Conservation (phyloP, 805 yeast genomes). For the Candida tallmaniae region DNA sequence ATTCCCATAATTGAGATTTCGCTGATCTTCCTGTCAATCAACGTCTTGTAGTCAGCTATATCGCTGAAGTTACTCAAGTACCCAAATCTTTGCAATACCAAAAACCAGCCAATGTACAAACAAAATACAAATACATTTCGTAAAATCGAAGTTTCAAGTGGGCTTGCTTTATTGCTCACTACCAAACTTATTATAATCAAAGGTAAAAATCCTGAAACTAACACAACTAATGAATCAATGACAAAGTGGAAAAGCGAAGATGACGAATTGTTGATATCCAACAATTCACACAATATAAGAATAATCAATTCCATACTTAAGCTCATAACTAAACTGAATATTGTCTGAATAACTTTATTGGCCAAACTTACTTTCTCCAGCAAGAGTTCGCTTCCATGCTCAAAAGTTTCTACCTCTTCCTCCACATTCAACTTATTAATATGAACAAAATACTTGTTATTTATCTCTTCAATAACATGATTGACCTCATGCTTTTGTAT, state of each 20-base stretch:
- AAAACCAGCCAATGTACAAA: constrained; percentile 25
- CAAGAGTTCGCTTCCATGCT: not conserved
- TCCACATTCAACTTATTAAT: constrained; percentile 1
- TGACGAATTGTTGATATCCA: constrained; percentile 3
- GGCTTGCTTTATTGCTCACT: constrained; percentile 23
- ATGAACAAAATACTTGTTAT: constrained; percentile 10
- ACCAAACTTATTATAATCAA: constrained; percentile 28
- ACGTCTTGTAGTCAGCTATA: constrained; percentile 13
- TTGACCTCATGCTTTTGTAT: constrained; percentile 17
- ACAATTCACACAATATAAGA: constrained; percentile 34
- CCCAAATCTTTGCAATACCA: constrained; percentile 30
- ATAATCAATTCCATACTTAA: constrained; percentile 28
- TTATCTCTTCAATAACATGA: constrained; percentile 9
- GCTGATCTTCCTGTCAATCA: constrained; percentile 41
- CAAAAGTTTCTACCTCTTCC: constrained; percentile 4
- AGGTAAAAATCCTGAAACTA: constrained; percentile 44
- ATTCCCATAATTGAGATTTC: constrained; percentile 47
- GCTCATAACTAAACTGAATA: constrained; percentile 27
- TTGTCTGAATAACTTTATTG: constrained; percentile 5
- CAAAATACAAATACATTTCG: not conserved
- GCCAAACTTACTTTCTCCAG: not conserved
- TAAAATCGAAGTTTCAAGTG: constrained; percentile 8
- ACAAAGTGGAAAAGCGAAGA: constrained; percentile 35
- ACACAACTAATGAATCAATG: constrained; percentile 33
- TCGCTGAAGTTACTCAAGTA: constrained; percentile 15